phyloP scores from a whole-genome alignment of 2,329 filamentous ascomycete species.

The Zymoseptoria crescenta region DNA sequence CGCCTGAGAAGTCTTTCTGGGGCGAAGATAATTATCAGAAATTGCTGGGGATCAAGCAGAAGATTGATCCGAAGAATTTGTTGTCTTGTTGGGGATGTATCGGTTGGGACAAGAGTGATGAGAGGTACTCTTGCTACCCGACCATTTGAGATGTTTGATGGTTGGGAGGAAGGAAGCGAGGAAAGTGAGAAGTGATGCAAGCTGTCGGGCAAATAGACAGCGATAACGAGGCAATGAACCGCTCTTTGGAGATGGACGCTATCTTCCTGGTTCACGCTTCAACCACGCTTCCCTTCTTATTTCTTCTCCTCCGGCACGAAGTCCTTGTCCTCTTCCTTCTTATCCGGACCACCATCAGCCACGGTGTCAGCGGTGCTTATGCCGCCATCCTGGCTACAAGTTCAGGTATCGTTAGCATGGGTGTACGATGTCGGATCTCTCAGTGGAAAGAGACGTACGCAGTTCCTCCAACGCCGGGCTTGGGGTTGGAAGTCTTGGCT shows the following conservation, averaged over 20 bases:
- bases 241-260: background rate
- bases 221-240: background rate
- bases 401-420: background rate
- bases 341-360: conserved; percentile 13
- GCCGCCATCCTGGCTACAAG: conserved; percentile 14
- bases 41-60: conserved; percentile 15
- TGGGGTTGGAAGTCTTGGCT: conserved; percentile 9
- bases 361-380: conserved; percentile 20
- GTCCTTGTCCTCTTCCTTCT: conserved; percentile 7
- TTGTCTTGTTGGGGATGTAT: conserved; percentile 18
- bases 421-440: background rate
- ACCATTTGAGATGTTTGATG: background rate
- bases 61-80: conserved; percentile 18
- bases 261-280: too few species aligned
- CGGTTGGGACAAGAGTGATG: conserved; percentile 14
- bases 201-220: background rate
- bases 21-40: conserved; percentile 16
- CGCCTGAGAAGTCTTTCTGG: conserved; percentile 14
- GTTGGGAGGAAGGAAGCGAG: background rate
- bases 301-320: conserved; percentile 7
- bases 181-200: background rate
- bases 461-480: conserved; percentile 19
- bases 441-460: conserved; percentile 7
- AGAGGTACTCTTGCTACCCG: conserved; percentile 17
- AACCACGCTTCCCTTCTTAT: background rate